Conservation (phyloP, 495 filamentous ascomycete genomes). For the Penicillium angulare region DNA sequence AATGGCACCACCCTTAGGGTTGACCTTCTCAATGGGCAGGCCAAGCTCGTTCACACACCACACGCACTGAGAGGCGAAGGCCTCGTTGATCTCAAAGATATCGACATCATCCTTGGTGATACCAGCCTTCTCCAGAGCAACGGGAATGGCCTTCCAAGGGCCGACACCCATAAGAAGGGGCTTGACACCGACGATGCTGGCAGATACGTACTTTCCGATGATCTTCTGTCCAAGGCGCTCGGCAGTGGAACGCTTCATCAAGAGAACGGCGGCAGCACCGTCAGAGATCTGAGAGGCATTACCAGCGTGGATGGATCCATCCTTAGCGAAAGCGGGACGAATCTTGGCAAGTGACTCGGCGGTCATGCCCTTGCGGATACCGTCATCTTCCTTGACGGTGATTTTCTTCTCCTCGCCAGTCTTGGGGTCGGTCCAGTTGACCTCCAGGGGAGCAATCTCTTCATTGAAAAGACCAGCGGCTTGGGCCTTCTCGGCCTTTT, state of each 20-base stretch:
- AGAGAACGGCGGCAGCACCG: slow-evolving; percentile 88
- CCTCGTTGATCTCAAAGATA: slow-evolving; percentile 99
- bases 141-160: slow-evolving; percentile 93
- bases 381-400: slow-evolving; percentile 83
- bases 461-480: slow-evolving; percentile 85
- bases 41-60: slow-evolving; percentile 91
- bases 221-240: slow-evolving; percentile 84
- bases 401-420: slow-evolving; percentile 79
- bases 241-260: slow-evolving; percentile 94
- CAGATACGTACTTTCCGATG: slow-evolving; percentile 84
- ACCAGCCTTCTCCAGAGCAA: slow-evolving; percentile 81
- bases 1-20: slow-evolving; percentile 97
- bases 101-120: slow-evolving; percentile 90
- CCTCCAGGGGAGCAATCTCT: slow-evolving; percentile 84
- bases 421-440: slow-evolving; percentile 86
- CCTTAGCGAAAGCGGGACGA: slow-evolving; percentile 84
- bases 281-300: slow-evolving; percentile 95
- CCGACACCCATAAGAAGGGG: slow-evolving; percentile 95
- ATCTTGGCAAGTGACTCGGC: slow-evolving; percentile 86
- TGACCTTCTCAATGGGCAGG: slow-evolving; percentile 74
- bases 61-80: slow-evolving; percentile 91
- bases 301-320: slow-evolving; percentile 90
- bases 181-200: slow-evolving; percentile 82
- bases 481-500: slow-evolving; percentile 85
- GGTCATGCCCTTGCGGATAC: slow-evolving; percentile 82